A percentile compares a stretch with the other conserved stretches of the same genome.
phyloP scores from a whole-genome alignment of 164 flowering plant species.

The Stephania yunnanensis region DNA sequence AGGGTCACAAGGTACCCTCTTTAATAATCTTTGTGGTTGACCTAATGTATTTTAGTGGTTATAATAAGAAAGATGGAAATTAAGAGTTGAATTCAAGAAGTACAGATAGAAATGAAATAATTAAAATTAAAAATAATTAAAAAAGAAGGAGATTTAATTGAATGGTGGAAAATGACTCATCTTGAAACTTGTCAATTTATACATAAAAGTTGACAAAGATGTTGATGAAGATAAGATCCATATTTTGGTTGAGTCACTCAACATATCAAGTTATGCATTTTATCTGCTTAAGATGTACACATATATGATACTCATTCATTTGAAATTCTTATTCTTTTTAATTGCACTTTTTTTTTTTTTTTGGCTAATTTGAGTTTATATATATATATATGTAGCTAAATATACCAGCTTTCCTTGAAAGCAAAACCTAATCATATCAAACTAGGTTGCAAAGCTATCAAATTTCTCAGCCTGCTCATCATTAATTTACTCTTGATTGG shows the following conservation, averaged over 20 bases:
- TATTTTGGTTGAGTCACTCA: neutral
- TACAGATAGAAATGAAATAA: neutral
- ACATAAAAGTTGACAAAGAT: neutral
- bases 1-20: slow-evolving; percentile 1
- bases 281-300: too few relatives aligned
- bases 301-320: too few relatives aligned
- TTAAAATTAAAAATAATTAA: neutral
- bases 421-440: too few relatives aligned
- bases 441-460: too few relatives aligned
- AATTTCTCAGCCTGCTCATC: too few relatives aligned
- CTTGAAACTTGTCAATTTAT: neutral
- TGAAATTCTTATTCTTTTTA: too few relatives aligned
- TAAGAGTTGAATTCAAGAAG: neutral
- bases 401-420: too few relatives aligned
- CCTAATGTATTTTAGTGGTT: neutral
- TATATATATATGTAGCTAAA: too few relatives aligned
- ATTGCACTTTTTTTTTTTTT: too few relatives aligned
- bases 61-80: neutral
- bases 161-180: neutral
- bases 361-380: too few relatives aligned
- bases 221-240: neutral
- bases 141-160: neutral
- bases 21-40: neutral
- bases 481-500: too few relatives aligned
- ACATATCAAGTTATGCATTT: neutral